Evolutionary conservation across 345 rosid genomes (phyloP).

Genomic region (Hibiscus tridactylites): DNA sequence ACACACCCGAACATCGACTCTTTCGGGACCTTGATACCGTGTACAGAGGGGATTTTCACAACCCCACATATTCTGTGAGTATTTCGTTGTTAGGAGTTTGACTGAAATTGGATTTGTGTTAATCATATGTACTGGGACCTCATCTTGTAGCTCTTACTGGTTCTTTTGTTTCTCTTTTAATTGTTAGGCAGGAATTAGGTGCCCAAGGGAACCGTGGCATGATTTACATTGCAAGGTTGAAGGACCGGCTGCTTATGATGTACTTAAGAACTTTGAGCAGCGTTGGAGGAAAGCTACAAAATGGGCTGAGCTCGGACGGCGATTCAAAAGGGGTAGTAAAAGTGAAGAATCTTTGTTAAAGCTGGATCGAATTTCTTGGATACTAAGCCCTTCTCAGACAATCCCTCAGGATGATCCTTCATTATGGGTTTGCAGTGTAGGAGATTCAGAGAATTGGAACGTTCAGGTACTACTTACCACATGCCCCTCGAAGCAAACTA

Average conservation of each 20-base stretch:
- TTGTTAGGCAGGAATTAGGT: neutral
- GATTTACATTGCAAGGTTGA: slow-evolving; percentile 63
- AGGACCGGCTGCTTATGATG: slow-evolving; percentile 1
- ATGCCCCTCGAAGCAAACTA: neutral
- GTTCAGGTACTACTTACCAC: neutral
- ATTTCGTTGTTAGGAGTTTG: neutral
- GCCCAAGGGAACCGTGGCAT: neutral
- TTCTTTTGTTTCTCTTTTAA: neutral
- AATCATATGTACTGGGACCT: neutral
- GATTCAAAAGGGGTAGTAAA: neutral
- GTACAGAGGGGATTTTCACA: slow-evolving; percentile 44
- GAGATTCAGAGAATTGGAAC: neutral
- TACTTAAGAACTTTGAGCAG: neutral
- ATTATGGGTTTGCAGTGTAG: neutral
- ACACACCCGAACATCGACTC: slow-evolving; percentile 60
- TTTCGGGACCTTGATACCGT: slow-evolving; percentile 50
- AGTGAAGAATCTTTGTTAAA: slow-evolving; percentile 1
- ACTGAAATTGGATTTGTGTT: neutral
- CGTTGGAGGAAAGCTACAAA: neutral
- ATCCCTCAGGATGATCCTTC: neutral
- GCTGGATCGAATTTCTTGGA: neutral
- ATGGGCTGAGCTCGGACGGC: neutral
- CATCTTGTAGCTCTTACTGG: neutral
- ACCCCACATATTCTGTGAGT: slow-evolving; percentile 50
- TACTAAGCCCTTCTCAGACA: neutral